Evolutionary conservation across 208 protist genomes (phyloP).

Genomic region (Acanthamoeba quina): DNA sequence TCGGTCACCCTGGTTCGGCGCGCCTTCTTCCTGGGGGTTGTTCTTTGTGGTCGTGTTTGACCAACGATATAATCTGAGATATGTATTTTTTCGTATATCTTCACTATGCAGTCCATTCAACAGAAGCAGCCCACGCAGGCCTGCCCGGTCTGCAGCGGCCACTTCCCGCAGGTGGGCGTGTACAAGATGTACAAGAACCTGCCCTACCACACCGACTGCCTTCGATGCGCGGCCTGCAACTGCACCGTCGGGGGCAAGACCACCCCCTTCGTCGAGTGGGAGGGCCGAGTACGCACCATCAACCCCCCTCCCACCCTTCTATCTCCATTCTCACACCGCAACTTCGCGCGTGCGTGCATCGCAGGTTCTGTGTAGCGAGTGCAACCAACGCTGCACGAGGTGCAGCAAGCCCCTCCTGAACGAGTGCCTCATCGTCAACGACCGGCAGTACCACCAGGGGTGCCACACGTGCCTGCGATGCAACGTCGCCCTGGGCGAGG

Average conservation of each 20-base stretch:
- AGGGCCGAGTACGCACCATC: not conserved
- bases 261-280: not conserved
- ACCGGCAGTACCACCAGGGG: not conserved
- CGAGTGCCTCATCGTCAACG: not conserved
- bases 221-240: not conserved
- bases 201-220: constrained; percentile 46
- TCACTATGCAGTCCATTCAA: not conserved
- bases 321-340: no score
- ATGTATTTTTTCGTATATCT: no score
- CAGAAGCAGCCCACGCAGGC: not conserved
- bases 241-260: constrained; percentile 27
- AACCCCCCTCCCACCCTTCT: not conserved
- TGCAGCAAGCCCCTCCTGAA: not conserved
- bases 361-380: not conserved
- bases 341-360: no score
- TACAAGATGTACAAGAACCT: constrained; percentile 7
- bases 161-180: not conserved
- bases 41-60: no score
- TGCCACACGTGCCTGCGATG: constrained; percentile 8
- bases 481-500: not conserved
- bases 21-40: not conserved
- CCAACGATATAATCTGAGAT: not conserved
- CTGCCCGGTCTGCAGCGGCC: not conserved
- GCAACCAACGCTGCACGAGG: not conserved
- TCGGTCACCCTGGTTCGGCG: not conserved